Evolutionary conservation across 768 basidiomycete species (phyloP).

Genomic region (Boletellus ananas): DNA sequence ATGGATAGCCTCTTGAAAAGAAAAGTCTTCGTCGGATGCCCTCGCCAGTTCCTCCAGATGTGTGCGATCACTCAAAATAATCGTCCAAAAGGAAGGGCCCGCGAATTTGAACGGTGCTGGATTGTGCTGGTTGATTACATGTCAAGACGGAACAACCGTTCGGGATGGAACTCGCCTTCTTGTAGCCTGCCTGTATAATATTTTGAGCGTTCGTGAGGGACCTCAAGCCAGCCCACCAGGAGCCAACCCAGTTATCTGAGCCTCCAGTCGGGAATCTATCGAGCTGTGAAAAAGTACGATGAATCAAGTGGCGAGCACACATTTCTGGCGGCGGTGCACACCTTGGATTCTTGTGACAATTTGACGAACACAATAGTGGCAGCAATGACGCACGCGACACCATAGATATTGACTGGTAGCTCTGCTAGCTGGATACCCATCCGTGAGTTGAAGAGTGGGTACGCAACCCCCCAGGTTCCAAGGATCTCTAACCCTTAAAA

Average conservation of each 20-base stretch:
- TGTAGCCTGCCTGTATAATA: neutral
- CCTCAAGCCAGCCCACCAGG: constrained; percentile 4
- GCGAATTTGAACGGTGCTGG: neutral
- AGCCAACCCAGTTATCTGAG: constrained; percentile 1
- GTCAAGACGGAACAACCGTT: neutral
- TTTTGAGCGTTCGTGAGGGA: neutral
- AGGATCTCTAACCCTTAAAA: too few relatives aligned
- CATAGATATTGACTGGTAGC: neutral
- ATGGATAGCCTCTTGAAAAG: neutral
- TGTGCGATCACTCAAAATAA: neutral
- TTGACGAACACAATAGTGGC: neutral
- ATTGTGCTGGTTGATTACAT: neutral
- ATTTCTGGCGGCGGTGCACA: neutral
- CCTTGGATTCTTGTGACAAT: neutral
- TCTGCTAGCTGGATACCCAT: neutral
- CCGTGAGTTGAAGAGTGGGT: too few relatives aligned
- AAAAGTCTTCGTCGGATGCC: constrained; percentile 3
- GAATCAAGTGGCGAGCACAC: neutral
- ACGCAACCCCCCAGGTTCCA: too few relatives aligned
- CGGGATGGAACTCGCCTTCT: neutral
- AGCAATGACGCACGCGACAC: neutral
- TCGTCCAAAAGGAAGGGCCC: neutral
- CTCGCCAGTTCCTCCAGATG: constrained; percentile 6
- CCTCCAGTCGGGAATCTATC: constrained; percentile 2
- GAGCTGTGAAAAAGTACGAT: neutral